Conservation (phyloP, 225 moss, liverwort and hornwort genomes). For the Climacium dendroides region DNA sequence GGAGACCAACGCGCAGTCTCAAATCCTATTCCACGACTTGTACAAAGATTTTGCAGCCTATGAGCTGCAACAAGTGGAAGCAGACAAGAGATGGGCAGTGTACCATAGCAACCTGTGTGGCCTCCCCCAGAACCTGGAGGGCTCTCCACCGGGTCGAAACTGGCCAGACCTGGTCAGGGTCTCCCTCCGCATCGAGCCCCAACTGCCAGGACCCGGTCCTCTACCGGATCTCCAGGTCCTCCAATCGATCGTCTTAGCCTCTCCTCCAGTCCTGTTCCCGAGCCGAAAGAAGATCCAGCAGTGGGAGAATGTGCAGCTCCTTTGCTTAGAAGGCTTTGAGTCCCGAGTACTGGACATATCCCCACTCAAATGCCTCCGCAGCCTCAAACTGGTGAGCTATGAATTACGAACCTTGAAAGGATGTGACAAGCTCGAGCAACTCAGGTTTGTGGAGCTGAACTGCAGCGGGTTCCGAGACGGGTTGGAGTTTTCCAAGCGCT, state of each 20-base stretch:
- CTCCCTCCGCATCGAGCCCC: not conserved
- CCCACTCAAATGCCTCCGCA: not conserved
- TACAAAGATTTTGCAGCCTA: slow-evolving; percentile 1
- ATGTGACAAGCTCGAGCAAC: not conserved
- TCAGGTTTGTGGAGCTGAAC: not conserved
- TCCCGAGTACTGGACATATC: not conserved
- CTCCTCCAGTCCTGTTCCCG: not conserved
- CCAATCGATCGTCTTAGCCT: not conserved
- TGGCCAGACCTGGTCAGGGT: not conserved
- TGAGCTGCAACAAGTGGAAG: not conserved
- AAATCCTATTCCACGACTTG: not conserved
- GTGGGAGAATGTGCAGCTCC: slow-evolving; percentile 2
- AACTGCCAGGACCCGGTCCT: not conserved
- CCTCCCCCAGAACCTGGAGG: not conserved
- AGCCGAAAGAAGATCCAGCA: not conserved
- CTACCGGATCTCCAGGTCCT: not conserved
- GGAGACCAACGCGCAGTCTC: not conserved
- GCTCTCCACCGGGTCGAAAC: slow-evolving; percentile 2
- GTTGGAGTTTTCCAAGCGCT: not conserved
- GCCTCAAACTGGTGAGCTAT: not conserved
- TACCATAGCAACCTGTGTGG: not conserved
- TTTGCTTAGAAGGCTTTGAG: slow-evolving; percentile 7
- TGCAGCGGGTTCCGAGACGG: not conserved
- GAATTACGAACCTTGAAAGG: not conserved
- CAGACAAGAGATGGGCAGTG: not conserved